Conservation (phyloP, 345 rosid species). For the Arabidopsis arenosa region DNA sequence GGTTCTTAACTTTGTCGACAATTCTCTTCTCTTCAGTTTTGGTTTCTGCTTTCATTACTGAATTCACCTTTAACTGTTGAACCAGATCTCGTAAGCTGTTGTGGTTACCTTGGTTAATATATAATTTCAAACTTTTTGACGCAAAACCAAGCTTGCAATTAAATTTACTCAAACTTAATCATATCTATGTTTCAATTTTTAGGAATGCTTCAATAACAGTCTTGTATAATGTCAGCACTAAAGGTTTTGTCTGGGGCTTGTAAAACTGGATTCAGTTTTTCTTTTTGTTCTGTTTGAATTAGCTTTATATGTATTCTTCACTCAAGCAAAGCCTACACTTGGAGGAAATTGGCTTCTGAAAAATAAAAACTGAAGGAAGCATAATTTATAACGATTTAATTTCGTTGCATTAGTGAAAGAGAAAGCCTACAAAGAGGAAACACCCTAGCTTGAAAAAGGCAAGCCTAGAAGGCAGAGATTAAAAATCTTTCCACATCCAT, state of each 20-base stretch:
- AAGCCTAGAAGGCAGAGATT: slow-evolving; percentile 13
- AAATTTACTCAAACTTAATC: no score
- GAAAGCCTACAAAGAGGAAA: slow-evolving; percentile 30
- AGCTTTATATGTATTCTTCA: not conserved
- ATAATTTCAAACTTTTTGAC: not conserved
- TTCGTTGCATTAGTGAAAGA: slow-evolving; percentile 25
- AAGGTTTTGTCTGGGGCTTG: no score
- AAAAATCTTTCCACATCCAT: slow-evolving; percentile 23
- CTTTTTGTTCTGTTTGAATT: not conserved
- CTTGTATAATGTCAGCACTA: not conserved
- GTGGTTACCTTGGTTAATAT: not conserved
- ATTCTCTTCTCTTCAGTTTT: slow-evolving; percentile 27
- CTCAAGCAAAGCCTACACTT: not conserved
- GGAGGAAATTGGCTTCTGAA: not conserved
- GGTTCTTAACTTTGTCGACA: slow-evolving; percentile 20
- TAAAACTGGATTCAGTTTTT: not conserved
- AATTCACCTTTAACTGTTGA: not conserved
- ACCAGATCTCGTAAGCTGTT: not conserved
- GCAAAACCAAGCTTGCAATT: not conserved
- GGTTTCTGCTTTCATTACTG: slow-evolving; percentile 6
- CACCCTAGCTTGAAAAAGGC: slow-evolving; percentile 29
- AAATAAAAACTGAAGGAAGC: not conserved
- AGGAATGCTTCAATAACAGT: not conserved
- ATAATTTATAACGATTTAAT: not conserved
- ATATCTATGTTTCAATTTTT: not conserved